Conservation (phyloP, 2,329 filamentous ascomycete genomes). For the Botryotinia narcissicola region DNA sequence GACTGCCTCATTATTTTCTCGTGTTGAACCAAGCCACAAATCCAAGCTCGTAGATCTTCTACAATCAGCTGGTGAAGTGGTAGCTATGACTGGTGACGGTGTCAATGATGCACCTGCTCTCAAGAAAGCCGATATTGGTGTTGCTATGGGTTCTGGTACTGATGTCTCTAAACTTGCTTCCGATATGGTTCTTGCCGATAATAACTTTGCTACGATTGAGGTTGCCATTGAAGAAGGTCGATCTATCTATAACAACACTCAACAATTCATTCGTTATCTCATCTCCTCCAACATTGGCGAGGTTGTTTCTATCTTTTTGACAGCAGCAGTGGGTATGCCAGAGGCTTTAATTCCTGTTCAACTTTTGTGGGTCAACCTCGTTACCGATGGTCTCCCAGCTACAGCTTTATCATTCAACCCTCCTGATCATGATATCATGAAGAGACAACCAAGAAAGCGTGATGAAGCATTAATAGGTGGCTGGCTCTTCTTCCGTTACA, state of each 20-base stretch:
- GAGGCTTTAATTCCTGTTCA: slow-evolving; percentile 97
- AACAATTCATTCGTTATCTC: slow-evolving; percentile 98
- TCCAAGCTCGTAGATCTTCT: slow-evolving; percentile 96
- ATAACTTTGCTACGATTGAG: slow-evolving; percentile 98
- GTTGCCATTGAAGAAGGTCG: slow-evolving; percentile 94
- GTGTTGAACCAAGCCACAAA: slow-evolving; percentile 94
- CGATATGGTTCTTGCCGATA: slow-evolving; percentile 97
- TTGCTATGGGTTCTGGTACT: slow-evolving; percentile 97
- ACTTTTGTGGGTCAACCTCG: slow-evolving; percentile 96
- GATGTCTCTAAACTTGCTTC: slow-evolving; percentile 95
- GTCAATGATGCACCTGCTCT: slow-evolving; percentile 97
- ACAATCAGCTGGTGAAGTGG: slow-evolving; percentile 87
- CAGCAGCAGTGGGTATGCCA: slow-evolving; percentile 93
- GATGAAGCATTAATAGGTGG: slow-evolving; percentile 90
- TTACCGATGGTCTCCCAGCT: slow-evolving; percentile 93
- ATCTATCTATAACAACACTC: slow-evolving; percentile 99
- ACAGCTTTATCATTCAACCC: slow-evolving; percentile 98
- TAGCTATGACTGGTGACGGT: slow-evolving; percentile 98
- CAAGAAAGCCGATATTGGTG: slow-evolving; percentile 98
- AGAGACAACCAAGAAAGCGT: slow-evolving; percentile 81
- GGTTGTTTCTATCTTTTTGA: slow-evolving; percentile 98
- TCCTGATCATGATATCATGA: slow-evolving; percentile 98
- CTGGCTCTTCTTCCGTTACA: slow-evolving; percentile 97
- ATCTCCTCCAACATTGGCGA: slow-evolving; percentile 99
- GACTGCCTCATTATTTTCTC: slow-evolving; percentile 87